Percentiles rank a stretch among this genome's conserved stretches.
These are phyloP conservation scores for Fusarium chlamydosporum DNA, from an alignment of 2,329 filamentous ascomycete genomes.

Conservation along the genomic window DNA sequence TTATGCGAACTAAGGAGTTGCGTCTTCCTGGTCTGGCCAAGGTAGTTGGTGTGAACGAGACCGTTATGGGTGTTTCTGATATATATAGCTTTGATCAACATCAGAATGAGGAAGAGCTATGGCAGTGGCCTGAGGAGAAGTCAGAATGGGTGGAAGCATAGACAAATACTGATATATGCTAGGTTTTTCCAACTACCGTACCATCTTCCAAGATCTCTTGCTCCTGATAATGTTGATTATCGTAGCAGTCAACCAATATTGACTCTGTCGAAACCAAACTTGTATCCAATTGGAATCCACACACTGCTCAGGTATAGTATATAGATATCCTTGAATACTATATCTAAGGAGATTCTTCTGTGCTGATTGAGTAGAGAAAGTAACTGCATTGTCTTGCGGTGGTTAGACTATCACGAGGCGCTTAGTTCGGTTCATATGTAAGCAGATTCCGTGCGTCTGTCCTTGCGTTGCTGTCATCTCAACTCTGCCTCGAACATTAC, in stretches of 20 bases:
- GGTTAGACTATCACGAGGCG: not conserved
- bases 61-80: constrained; percentile 8
- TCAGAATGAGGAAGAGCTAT: constrained; percentile 11
- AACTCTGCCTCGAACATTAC: not conserved
- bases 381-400: not conserved
- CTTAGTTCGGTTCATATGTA: constrained; percentile 1
- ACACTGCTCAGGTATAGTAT: too few species aligned
- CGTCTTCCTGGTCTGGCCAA: constrained; percentile 2
- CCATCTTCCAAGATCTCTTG: too few species aligned
- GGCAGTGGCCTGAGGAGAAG: not conserved
- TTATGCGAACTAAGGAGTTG: constrained; percentile 10
- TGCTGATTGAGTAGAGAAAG: too few species aligned
- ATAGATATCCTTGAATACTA: too few species aligned
- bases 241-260: too few species aligned
- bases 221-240: too few species aligned
- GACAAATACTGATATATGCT: not conserved
- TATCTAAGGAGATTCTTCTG: too few species aligned
- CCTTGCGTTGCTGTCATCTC: not conserved
- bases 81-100: not conserved
- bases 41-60: constrained; percentile 6
- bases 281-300: too few species aligned
- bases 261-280: too few species aligned
- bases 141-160: not conserved
- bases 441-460: constrained; percentile 3
- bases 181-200: too few species aligned